phyloP scores from a whole-genome alignment of 140 eudicot genomes.

The Ambrosia hybrid region DNA sequence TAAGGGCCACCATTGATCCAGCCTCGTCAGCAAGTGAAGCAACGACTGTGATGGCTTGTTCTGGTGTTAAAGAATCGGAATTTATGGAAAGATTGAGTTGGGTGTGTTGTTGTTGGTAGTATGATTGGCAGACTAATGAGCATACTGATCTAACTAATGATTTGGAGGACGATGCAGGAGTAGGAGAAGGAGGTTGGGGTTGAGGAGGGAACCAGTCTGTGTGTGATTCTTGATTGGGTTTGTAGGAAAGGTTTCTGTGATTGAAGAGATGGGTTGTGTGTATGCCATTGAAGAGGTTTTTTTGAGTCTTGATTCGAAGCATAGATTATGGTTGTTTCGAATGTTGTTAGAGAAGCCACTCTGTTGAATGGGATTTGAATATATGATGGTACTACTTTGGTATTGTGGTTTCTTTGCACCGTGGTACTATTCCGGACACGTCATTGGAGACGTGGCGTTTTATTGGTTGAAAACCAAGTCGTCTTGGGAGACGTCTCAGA shows the following conservation, averaged over 20 bases:
- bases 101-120: slow-evolving; percentile 55
- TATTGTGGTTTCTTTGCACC: too few relatives aligned
- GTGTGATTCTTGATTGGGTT: slow-evolving; percentile 20
- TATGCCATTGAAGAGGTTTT: slow-evolving; percentile 24
- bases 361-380: too few relatives aligned
- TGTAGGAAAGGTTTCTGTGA: slow-evolving; percentile 25
- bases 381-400: too few relatives aligned
- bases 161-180: too few relatives aligned
- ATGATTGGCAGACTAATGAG: slow-evolving; percentile 70
- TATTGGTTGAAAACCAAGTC: too few relatives aligned
- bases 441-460: too few relatives aligned
- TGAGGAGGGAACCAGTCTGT: slow-evolving; percentile 25
- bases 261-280: slow-evolving; percentile 14
- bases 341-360: slow-evolving; percentile 3
- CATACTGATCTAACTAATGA: slow-evolving; percentile 47
- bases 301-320: slow-evolving; percentile 37
- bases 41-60: slow-evolving; percentile 73
- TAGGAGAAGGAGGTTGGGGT: background rate
- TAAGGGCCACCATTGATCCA: slow-evolving; percentile 84
- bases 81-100: slow-evolving; percentile 46
- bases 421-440: too few relatives aligned
- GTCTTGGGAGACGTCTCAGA: too few relatives aligned
- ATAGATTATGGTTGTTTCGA: slow-evolving; percentile 27
- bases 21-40: slow-evolving; percentile 82
- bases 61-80: slow-evolving; percentile 47